phyloP scores from a whole-genome alignment of 2,329 filamentous ascomycete species.

The Diaporthe vexans region DNA sequence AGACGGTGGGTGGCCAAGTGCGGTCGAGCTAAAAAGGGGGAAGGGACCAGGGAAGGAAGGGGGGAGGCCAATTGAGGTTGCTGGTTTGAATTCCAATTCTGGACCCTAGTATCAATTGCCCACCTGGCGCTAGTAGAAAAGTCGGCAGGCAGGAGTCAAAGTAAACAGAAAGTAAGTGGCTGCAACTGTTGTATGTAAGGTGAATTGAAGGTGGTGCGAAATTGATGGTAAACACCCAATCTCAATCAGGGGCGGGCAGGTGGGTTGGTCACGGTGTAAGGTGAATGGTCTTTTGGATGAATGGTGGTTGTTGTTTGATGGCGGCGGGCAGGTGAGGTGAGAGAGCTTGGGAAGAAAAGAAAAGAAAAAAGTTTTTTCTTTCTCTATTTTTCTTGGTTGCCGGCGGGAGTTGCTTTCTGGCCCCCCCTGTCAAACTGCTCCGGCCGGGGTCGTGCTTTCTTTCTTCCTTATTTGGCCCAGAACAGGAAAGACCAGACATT shows the following conservation, averaged over 20 bases:
- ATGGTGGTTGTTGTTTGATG: slow-evolving; percentile 19
- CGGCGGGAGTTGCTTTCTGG: slow-evolving; percentile 2
- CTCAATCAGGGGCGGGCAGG: background rate
- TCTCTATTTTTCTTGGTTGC: slow-evolving; percentile 1
- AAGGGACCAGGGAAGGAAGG: background rate
- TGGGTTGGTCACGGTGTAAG: background rate
- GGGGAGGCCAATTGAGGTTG: background rate
- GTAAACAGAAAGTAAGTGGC: background rate
- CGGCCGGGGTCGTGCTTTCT: slow-evolving; percentile 37
- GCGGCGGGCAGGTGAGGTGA: background rate
- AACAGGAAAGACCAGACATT: slow-evolving; percentile 11
- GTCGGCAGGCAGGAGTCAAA: too few relatives aligned
- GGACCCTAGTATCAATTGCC: background rate
- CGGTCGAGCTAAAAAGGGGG: slow-evolving; percentile 7
- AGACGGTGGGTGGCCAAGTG: background rate
- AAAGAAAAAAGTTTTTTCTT: slow-evolving; percentile 31
- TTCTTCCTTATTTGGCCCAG: slow-evolving; percentile 36
- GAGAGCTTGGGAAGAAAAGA: background rate
- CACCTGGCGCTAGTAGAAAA: background rate
- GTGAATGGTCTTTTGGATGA: background rate
- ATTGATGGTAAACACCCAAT: background rate
- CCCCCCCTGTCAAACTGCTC: background rate
- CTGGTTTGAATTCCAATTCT: slow-evolving; percentile 1
- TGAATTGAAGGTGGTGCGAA: background rate
- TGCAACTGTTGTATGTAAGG: background rate